A percentile compares a stretch with the other conserved stretches of the same genome.
Evolutionary conservation across 345 rosid genomes (phyloP).

Genomic region (Salix udensis): DNA sequence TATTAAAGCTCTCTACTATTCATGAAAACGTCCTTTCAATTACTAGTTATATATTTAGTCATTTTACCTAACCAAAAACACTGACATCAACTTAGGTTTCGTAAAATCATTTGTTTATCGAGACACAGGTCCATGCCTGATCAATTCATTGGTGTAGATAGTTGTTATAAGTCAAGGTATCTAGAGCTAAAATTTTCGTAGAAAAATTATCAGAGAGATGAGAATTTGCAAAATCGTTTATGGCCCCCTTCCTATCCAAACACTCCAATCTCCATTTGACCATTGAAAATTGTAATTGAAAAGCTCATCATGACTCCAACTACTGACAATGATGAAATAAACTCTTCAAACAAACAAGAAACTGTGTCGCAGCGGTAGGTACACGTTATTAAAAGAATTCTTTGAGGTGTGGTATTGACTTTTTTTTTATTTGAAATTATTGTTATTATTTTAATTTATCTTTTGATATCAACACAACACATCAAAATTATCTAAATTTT

Average conservation of each 20-base stretch:
- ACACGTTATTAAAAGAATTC: constrained; percentile 9
- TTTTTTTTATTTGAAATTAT: no score
- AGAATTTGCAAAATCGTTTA: neutral
- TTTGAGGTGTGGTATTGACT: no score
- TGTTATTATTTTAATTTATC: no score
- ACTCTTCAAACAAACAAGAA: constrained; percentile 26
- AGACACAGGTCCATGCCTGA: no score
- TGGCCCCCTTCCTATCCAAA: neutral
- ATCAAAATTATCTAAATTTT: no score
- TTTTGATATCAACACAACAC: no score
- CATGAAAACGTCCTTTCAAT: no score
- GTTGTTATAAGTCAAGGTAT: neutral
- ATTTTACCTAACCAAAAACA: no score
- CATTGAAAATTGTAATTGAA: neutral
- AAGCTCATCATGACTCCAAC: neutral
- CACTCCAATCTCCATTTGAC: neutral
- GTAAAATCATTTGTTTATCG: no score
- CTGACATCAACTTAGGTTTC: no score
- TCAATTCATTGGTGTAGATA: neutral
- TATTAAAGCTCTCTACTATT: no score
- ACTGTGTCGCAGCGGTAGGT: constrained; percentile 18
- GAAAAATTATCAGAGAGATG: neutral
- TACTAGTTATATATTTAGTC: no score
- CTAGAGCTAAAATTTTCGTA: neutral
- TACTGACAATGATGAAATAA: neutral